phyloP scores from a whole-genome alignment of 1,284 basidiomycete genomes.

The Boletellus dicymbophilus region DNA sequence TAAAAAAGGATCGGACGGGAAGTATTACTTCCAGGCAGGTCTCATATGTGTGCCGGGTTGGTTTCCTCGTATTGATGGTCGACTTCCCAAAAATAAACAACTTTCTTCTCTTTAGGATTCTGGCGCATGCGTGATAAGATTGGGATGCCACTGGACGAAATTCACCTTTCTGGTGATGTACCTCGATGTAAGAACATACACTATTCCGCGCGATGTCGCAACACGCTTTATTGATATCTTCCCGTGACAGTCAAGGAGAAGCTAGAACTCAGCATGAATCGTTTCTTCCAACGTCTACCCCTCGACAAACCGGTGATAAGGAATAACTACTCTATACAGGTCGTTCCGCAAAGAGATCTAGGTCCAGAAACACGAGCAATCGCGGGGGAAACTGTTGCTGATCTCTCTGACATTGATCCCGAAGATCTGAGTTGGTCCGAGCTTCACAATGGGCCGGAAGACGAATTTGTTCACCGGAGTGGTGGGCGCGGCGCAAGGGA shows the following conservation, averaged over 20 bases:
- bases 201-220: not conserved
- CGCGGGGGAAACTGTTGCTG: conserved; percentile 27
- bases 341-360: conserved; percentile 38
- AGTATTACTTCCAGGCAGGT: conserved; percentile 75
- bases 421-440: conserved; percentile 71
- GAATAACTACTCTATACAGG: conserved; percentile 73
- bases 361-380: conserved; percentile 18
- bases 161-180: conserved; percentile 65
- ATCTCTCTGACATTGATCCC: conserved; percentile 46
- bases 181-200: conserved; percentile 58
- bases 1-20: conserved; percentile 54
- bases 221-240: not conserved
- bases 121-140: conserved; percentile 82
- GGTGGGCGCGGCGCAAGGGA: conserved; percentile 24
- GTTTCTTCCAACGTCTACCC: conserved; percentile 68
- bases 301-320: conserved; percentile 71
- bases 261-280: conserved; percentile 62
- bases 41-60: conserved; percentile 66
- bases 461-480: conserved; percentile 43
- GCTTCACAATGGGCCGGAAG: conserved; percentile 67
- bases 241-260: conserved; percentile 58
- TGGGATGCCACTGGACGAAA: conserved; percentile 70
- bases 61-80: conserved; percentile 3
- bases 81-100: not conserved
- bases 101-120: conserved; percentile 46